Conservation (phyloP, 495 filamentous ascomycete genomes). For the Penicillium parvum region DNA sequence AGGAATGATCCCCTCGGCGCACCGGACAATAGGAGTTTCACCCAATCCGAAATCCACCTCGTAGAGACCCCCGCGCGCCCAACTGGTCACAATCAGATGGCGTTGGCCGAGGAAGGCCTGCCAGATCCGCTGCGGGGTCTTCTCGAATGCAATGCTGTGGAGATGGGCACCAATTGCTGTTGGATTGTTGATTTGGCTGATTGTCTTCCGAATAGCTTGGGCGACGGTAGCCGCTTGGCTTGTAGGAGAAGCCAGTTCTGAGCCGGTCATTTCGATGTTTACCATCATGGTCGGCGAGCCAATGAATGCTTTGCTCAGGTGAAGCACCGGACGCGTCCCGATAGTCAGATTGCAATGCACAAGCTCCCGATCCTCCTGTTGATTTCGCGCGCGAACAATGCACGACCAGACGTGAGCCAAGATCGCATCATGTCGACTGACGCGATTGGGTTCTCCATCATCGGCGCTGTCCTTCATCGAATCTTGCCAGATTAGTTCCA, state of each 20-base stretch:
- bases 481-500: conserved; percentile 13
- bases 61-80: conserved; percentile 25
- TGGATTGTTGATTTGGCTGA: conserved; percentile 13
- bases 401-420: conserved; percentile 31
- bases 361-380: conserved; percentile 6
- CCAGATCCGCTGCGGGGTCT: conserved; percentile 31
- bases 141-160: conserved; percentile 27
- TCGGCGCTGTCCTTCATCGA: not conserved
- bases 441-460: not conserved
- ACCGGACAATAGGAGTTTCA: conserved; percentile 11
- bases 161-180: conserved; percentile 20
- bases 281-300: conserved; percentile 25
- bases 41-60: conserved; percentile 25
- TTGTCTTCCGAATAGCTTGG: conserved; percentile 22
- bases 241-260: conserved; percentile 4
- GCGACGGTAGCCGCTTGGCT: conserved; percentile 1
- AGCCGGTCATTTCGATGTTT: conserved; percentile 22
- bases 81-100: conserved; percentile 30
- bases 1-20: conserved; percentile 21
- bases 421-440: conserved; percentile 30
- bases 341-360: conserved; percentile 25
- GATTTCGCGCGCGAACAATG: conserved; percentile 25
- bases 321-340: conserved; percentile 14
- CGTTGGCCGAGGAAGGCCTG: conserved; percentile 28
- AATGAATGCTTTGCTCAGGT: conserved; percentile 19